Evolutionary conservation across 495 filamentous ascomycete genomes (phyloP), one percentile per base, ranked within the genome.

Genomic region (Aspergillus bridgeri): DNA sequence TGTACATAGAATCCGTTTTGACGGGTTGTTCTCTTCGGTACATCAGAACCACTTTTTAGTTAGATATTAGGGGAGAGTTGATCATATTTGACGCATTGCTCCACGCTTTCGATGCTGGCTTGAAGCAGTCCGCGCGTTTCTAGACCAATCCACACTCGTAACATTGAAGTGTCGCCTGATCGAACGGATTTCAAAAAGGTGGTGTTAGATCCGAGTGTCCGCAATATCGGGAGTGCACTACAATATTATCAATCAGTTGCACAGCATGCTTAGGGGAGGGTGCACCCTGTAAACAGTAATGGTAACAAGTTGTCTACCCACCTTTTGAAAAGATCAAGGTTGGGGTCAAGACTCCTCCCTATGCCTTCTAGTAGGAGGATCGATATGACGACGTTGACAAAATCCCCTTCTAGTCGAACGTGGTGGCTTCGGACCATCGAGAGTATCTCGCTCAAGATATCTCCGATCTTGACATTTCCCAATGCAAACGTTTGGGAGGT

Each of bases 361-460:
- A 99, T 98, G 0, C 95, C 95, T 67, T 99, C 95, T 2, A 99
- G 78, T 2, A 99, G 78, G 42, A 99, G 78, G 49, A 97, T 96
- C 29, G 89, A 93, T 53, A 99, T 89, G 18, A 99, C 93, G 3
- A 99, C 94, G 65, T 99, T 99, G 54, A 98, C 93, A 70, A 97
- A 99, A 67, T 99, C 95, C 2, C 95, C 95, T 66, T 98, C 95
- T 29, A 99, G 82, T 8, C 95, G 82, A 2, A 99, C 95, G 65
- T 99, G 95, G 67, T 99, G 93, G 17, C 78, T 76, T 25, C 95
- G 85, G 46, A 99, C 95, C 92, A 99, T 98, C 43, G 77, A 78
- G 23, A 99, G 75, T 7, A 98, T 93, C 57, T 96, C 83, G 60
- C 90, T 90, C 15, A 99, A 71, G 23, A 99, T 88, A 64, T 99